Percentiles rank a stretch among this genome's conserved stretches.
These are phyloP conservation scores for Xanthoconium purpureum DNA, from an alignment of 768 basidiomycete genomes.

Conservation along the genomic window DNA sequence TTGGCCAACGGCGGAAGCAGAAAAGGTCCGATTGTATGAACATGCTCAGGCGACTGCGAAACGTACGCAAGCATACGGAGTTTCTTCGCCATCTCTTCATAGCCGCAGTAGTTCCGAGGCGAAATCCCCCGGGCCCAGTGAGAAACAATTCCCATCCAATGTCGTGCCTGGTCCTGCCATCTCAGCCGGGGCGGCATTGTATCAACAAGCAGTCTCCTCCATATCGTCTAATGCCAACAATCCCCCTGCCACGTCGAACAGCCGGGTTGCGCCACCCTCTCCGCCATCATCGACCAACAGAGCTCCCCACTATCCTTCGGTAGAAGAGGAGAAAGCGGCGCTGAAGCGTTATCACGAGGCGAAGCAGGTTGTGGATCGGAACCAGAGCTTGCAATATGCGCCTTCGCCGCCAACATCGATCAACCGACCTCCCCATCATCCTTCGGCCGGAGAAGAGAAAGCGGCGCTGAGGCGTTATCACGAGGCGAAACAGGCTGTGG, in stretches of 20 bases:
- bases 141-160: conserved; percentile 12
- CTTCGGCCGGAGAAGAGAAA: conserved; percentile 73
- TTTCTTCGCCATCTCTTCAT: conserved; percentile 24
- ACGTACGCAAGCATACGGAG: conserved; percentile 47
- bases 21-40: conserved; percentile 70
- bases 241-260: conserved; percentile 14
- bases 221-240: conserved; percentile 25
- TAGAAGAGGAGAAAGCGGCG: conserved; percentile 74
- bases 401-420: conserved; percentile 2
- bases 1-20: conserved; percentile 74
- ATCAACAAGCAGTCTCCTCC: conserved; percentile 44
- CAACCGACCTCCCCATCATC: conserved; percentile 44
- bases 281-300: conserved; percentile 25
- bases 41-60: conserved; percentile 65
- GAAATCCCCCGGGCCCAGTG: conserved; percentile 16
- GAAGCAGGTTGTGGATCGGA: conserved; percentile 63
- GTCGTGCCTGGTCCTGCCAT: conserved; percentile 19
- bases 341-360: conserved; percentile 67
- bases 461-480: conserved; percentile 64
- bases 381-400: conserved; percentile 39
- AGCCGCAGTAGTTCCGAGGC: conserved; percentile 30
- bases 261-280: conserved; percentile 31
- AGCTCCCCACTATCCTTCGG: conserved; percentile 54
- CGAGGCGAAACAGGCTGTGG: conserved; percentile 70
- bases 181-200: conserved; percentile 44